phyloP scores from a whole-genome alignment of 176 grass and related monocot species.

The Saccharum spontaneum region DNA sequence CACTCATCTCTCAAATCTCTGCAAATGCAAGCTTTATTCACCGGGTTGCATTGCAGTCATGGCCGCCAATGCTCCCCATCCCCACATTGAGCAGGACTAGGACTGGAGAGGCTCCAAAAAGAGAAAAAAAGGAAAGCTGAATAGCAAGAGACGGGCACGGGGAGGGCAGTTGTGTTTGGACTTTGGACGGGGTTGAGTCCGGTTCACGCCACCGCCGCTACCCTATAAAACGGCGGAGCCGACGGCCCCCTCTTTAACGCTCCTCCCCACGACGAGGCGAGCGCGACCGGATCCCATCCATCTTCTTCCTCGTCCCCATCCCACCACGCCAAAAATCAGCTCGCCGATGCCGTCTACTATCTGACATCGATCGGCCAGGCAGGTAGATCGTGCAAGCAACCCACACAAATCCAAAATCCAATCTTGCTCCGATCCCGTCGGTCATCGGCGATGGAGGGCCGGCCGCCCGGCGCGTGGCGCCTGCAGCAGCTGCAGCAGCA shows the following conservation, averaged over 20 bases:
- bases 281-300: neutral
- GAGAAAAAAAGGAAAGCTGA: too few relatives aligned
- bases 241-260: conserved; percentile 23
- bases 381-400: neutral
- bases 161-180: neutral
- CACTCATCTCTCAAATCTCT: too few relatives aligned
- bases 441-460: neutral
- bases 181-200: conserved; percentile 40
- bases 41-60: too few relatives aligned
- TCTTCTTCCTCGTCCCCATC: neutral
- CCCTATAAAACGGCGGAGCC: conserved; percentile 46
- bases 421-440: neutral
- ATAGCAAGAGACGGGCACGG: neutral
- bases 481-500: neutral
- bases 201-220: conserved; percentile 47
- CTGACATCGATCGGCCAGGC: neutral
- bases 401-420: neutral
- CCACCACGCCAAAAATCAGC: neutral
- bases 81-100: too few relatives aligned
- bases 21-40: too few relatives aligned
- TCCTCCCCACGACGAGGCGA: neutral
- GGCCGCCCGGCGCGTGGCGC: neutral
- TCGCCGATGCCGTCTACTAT: neutral
- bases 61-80: too few relatives aligned
- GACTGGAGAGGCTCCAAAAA: too few relatives aligned